Conservation (phyloP, 139 green algal species). For the Chlorella ohadii region DNA sequence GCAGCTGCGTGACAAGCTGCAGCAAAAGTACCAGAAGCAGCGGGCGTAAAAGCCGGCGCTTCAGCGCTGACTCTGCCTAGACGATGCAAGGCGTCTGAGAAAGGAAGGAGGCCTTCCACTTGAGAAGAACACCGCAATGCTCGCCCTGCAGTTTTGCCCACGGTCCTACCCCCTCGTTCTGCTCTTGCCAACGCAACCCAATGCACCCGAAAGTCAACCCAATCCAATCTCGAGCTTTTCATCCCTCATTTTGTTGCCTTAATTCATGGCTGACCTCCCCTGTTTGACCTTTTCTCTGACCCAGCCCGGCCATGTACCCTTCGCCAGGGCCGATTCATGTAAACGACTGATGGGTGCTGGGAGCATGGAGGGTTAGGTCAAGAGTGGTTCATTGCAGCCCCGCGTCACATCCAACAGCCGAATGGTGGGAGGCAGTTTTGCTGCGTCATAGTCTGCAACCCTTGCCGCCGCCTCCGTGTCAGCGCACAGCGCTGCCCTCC, state of each 20-base stretch:
- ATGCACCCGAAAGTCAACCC: background rate
- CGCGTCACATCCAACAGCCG: no score
- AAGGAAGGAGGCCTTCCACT: background rate
- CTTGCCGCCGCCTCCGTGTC: no score
- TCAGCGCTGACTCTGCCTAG: background rate
- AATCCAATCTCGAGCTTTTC: background rate
- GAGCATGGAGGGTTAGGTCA: background rate
- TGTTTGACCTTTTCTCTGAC: background rate
- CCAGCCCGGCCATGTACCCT: background rate
- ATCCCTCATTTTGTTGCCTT: background rate
- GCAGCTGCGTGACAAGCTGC: slow-evolving; percentile 14
- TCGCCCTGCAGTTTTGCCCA: background rate
- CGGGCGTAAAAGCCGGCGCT: background rate
- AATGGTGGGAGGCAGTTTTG: no score
- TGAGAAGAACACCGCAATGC: background rate
- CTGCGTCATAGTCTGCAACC: no score
- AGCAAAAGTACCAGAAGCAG: slow-evolving; percentile 15
- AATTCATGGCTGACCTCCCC: no score
- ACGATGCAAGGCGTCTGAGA: background rate
- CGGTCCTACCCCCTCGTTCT: background rate
- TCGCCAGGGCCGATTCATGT: background rate
- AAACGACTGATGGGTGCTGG: background rate
- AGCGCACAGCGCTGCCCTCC: no score
- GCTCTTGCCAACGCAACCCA: background rate
- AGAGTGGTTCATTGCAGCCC: no score